These are phyloP conservation scores for Chrysosporium queenslandicum DNA, from an alignment of 2,329 filamentous ascomycete species.

Conservation along the genomic window DNA sequence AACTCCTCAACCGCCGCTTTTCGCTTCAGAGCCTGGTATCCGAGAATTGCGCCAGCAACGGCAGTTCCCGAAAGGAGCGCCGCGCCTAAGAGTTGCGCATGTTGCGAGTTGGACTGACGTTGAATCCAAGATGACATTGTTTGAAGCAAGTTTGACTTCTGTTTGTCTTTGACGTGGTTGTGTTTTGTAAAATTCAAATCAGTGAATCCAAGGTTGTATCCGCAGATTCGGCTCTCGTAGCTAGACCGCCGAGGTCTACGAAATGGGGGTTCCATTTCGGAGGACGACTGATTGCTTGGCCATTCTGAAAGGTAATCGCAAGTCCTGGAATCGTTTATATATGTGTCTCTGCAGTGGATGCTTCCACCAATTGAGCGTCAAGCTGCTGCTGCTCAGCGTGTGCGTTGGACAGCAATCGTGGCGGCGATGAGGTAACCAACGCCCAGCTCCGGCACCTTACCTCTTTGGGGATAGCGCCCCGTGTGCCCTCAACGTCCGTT, in stretches of 20 bases:
- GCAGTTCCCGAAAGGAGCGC: slow-evolving; percentile 37
- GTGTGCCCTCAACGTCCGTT: too few relatives aligned
- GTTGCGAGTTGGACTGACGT: slow-evolving; percentile 33
- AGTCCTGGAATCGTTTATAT: neutral
- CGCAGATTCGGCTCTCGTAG: neutral
- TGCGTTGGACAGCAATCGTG: neutral
- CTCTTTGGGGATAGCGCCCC: neutral
- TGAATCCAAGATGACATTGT: slow-evolving; percentile 39
- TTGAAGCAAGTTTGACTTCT: neutral
- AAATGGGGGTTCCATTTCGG: neutral
- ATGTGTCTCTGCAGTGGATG: neutral
- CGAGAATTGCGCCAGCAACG: slow-evolving; percentile 45
- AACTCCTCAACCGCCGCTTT: slow-evolving; percentile 47
- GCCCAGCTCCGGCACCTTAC: neutral
- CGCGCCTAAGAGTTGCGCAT: slow-evolving; percentile 35
- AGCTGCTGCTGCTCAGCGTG: neutral
- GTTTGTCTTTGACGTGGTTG: neutral
- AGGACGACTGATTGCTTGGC: neutral
- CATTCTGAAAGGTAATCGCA: slow-evolving; percentile 1
- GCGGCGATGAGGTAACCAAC: neutral
- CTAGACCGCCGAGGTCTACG: neutral
- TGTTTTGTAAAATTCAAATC: neutral
- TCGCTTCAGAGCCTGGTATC: slow-evolving; percentile 47
- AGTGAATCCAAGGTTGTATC: neutral
- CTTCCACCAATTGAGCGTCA: neutral